Conservation (phyloP, 495 filamentous ascomycete genomes). For the Lasiosphaeria ovina region DNA sequence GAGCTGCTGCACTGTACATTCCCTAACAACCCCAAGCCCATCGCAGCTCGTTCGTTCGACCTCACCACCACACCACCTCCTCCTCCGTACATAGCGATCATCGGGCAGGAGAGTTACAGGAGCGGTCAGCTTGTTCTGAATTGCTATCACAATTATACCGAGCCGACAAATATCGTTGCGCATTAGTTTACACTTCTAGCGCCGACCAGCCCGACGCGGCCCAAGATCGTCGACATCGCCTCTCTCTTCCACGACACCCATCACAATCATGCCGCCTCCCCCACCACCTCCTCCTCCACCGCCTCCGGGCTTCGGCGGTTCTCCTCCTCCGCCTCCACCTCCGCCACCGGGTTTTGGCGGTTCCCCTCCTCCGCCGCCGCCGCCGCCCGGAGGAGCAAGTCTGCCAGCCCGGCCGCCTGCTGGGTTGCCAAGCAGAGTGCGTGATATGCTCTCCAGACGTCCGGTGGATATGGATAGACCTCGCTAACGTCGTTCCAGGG, state of each 20-base stretch:
- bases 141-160: not conserved
- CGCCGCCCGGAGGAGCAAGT: slow-evolving; percentile 25
- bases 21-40: too few relatives aligned
- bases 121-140: not conserved
- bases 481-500: slow-evolving; percentile 58
- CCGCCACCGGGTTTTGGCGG: slow-evolving; percentile 17
- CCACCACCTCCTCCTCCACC: slow-evolving; percentile 30
- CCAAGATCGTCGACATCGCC: not conserved
- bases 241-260: not conserved
- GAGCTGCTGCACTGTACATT: too few relatives aligned
- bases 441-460: not conserved
- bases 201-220: not conserved
- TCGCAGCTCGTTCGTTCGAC: too few relatives aligned
- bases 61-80: too few relatives aligned
- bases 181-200: slow-evolving; percentile 1
- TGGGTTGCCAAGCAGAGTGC: slow-evolving; percentile 14
- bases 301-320: slow-evolving; percentile 26
- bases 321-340: slow-evolving; percentile 36
- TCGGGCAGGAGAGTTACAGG: not conserved
- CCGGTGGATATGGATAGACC: slow-evolving; percentile 6
- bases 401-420: slow-evolving; percentile 21
- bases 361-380: slow-evolving; percentile 26
- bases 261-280: slow-evolving; percentile 27
- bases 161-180: not conserved
- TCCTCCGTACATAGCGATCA: too few relatives aligned